phyloP scores from a whole-genome alignment of 2,329 filamentous ascomycete genomes.

The Aspergillus nomiae region DNA sequence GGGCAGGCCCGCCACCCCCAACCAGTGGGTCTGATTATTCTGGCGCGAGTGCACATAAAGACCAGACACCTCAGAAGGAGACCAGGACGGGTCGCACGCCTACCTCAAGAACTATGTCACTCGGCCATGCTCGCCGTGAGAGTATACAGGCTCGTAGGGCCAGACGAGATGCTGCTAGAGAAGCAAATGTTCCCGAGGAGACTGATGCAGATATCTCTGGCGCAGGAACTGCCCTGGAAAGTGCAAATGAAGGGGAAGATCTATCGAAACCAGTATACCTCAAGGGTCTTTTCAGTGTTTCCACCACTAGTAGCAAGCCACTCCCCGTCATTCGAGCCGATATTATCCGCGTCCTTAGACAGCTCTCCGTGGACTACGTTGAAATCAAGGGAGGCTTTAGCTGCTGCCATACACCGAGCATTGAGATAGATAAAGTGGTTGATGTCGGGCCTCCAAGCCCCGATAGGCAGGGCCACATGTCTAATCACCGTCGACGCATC shows the following conservation, averaged over 20 bases:
- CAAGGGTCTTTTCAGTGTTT: slow-evolving; percentile 95
- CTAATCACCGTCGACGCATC: slow-evolving; percentile 73
- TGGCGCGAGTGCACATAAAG: slow-evolving; percentile 44
- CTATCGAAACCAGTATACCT: slow-evolving; percentile 87
- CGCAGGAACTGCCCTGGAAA: slow-evolving; percentile 54
- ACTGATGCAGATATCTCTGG: slow-evolving; percentile 75
- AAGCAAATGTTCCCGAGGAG: slow-evolving; percentile 85
- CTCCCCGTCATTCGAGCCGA: slow-evolving; percentile 82
- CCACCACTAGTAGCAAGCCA: slow-evolving; percentile 91
- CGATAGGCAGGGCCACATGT: slow-evolving; percentile 47
- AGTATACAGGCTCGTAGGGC: slow-evolving; percentile 86
- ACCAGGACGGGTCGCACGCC: slow-evolving; percentile 62
- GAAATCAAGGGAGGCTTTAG: slow-evolving; percentile 94
- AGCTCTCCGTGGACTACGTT: slow-evolving; percentile 84
- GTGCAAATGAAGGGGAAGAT: slow-evolving; percentile 64
- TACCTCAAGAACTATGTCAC: slow-evolving; percentile 76
- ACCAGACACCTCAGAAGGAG: slow-evolving; percentile 50
- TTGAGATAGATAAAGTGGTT: slow-evolving; percentile 75
- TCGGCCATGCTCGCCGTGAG: slow-evolving; percentile 85
- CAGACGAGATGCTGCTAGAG: slow-evolving; percentile 69
- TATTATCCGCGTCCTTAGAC: slow-evolving; percentile 84
- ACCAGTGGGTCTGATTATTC: slow-evolving; percentile 82
- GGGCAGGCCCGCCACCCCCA: slow-evolving; percentile 65
- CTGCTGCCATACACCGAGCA: slow-evolving; percentile 85
- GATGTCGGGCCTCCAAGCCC: slow-evolving; percentile 64